A percentile compares a stretch with the other conserved stretches of the same genome.
phyloP scores from a whole-genome alignment of 164 flowering plant genomes.

The Magnolia changhungtana region DNA sequence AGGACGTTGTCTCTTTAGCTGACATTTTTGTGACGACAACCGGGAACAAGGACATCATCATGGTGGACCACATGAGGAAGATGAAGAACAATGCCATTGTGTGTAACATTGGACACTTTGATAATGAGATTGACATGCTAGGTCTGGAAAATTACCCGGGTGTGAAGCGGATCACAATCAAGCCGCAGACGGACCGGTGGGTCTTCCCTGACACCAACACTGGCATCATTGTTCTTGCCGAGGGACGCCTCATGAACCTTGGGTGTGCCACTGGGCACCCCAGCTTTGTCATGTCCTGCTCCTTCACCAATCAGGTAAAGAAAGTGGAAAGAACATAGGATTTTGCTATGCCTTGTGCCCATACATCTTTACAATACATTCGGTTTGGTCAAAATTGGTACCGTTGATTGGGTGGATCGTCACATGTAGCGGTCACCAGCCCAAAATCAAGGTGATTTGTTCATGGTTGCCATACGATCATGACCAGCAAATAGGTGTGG shows the following conservation, averaged over 20 bases:
- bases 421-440: too few species aligned
- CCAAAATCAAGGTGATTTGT: too few species aligned
- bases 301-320: slow-evolving; percentile 28
- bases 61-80: slow-evolving; percentile 32
- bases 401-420: too few species aligned
- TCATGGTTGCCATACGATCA: too few species aligned
- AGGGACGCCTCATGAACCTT: slow-evolving; percentile 29
- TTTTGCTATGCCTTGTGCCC: not conserved
- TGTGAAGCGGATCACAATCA: slow-evolving; percentile 22
- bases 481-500: not conserved
- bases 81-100: slow-evolving; percentile 45
- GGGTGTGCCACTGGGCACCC: slow-evolving; percentile 33
- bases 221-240: slow-evolving; percentile 25
- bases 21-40: slow-evolving; percentile 32
- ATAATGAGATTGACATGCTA: slow-evolving; percentile 27
- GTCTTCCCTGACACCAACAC: slow-evolving; percentile 24
- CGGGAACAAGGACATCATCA: slow-evolving; percentile 38
- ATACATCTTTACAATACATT: not conserved
- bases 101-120: slow-evolving; percentile 40
- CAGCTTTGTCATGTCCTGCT: slow-evolving; percentile 31
- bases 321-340: not conserved
- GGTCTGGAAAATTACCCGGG: slow-evolving; percentile 25
- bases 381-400: too few species aligned
- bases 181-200: slow-evolving; percentile 31
- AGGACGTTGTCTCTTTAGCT: slow-evolving; percentile 25